Evolutionary conservation across 2,329 filamentous ascomycete species (phyloP), one percentile per base, ranked within the genome.

Genomic region (Trichoderma aggressivum): DNA sequence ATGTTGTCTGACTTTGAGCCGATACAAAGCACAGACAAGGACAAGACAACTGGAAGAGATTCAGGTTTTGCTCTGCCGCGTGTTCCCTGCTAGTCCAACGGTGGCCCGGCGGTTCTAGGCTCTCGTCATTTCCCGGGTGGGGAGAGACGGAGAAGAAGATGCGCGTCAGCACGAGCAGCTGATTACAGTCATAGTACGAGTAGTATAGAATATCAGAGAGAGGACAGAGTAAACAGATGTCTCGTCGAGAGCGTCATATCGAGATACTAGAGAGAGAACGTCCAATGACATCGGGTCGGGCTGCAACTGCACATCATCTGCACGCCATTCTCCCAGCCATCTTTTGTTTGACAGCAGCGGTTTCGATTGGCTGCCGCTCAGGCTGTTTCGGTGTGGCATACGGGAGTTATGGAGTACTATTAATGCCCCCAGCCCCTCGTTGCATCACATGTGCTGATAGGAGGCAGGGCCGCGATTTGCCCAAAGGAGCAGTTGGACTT

Each of bases 381-480:
- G 14, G 47, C 47, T 24, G 47, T 24, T 53, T 53, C 24, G 47
- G 47, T 53, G 47, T 53, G 47, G 12, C 47, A 36, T 12, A 36
- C 34, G 34, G 34, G 11, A 14, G 5, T 28, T 28, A 36, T 36
- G 12, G 34, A 36, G 34, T 36, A 14, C n/a, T n/a, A n/a, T n/a
- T n/a, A n/a, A n/a, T n/a, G 34, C 47, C 36, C 65, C 55, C 55
- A 68, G 65, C 65, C 65, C 36, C 65, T 50, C 28, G 36, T 16
- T 26, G 26, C 36, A 60, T 68, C 65, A 68, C 65, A 68, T 68
- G 55, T 61, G 36, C 63, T 60, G 39, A 53, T 61, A 61, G 56
- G 66, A 61, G 66, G 66, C 56, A 61, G 66, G 66, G 66, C 16
- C 36, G 32, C 60, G 66, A 60, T 50, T 53, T 24, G 66, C 66